Percentiles rank a stretch among this genome's conserved stretches.
These are phyloP conservation scores for Hydnomerulius pinastri DNA, from an alignment of 768 basidiomycete species.

Conservation along the genomic window DNA sequence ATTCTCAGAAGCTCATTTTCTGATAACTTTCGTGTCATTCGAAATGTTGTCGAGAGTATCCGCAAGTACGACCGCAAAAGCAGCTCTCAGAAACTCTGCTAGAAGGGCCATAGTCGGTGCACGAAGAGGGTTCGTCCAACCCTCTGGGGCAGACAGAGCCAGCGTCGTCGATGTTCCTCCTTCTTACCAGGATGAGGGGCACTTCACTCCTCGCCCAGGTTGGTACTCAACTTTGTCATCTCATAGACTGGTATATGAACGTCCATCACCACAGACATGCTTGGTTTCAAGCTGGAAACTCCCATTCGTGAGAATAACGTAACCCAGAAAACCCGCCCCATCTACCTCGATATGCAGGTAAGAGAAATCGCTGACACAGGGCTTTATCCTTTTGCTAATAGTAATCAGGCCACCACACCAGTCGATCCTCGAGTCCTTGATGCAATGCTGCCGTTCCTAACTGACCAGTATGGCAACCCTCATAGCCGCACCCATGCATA, in stretches of 20 bases:
- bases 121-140: slow-evolving; percentile 72
- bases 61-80: slow-evolving; percentile 33
- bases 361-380: slow-evolving; percentile 17
- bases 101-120: slow-evolving; percentile 24
- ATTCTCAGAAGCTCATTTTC: slow-evolving; percentile 3
- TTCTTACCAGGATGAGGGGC: slow-evolving; percentile 65
- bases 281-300: slow-evolving; percentile 80
- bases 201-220: slow-evolving; percentile 76
- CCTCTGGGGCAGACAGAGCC: slow-evolving; percentile 79
- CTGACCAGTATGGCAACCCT: slow-evolving; percentile 96
- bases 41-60: slow-evolving; percentile 63
- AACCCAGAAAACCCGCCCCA: slow-evolving; percentile 74
- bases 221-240: slow-evolving; percentile 11
- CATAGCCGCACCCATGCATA: slow-evolving; percentile 98
- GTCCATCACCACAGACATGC: slow-evolving; percentile 61
- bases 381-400: slow-evolving; percentile 7
- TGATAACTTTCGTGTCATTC: slow-evolving; percentile 1
- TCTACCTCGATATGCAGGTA: slow-evolving; percentile 98
- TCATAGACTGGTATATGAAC: background rate
- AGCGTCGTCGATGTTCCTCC: slow-evolving; percentile 82
- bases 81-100: slow-evolving; percentile 26
- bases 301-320: slow-evolving; percentile 58
- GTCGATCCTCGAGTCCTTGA: slow-evolving; percentile 96
- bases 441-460: slow-evolving; percentile 93
- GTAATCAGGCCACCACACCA: slow-evolving; percentile 86